Percentiles rank a stretch among this genome's conserved stretches.
phyloP scores from a whole-genome alignment of 768 basidiomycete genomes.

The Macrolepiota dolichaula region DNA sequence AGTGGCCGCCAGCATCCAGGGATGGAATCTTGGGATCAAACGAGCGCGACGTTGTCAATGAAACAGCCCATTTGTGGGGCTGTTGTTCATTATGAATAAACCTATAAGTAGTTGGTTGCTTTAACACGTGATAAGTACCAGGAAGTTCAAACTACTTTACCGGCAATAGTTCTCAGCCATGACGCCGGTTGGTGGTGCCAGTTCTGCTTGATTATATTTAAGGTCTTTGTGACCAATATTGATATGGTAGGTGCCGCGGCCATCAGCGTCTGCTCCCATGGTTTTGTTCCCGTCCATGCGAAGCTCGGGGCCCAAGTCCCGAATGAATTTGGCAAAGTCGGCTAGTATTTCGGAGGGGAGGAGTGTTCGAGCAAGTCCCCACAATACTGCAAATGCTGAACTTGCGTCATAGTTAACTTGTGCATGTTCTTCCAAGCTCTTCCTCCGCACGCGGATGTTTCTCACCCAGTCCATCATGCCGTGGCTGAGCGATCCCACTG shows the following conservation, averaged over 20 bases:
- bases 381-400: neutral
- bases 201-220: neutral
- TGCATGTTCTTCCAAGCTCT: neutral
- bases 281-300: neutral
- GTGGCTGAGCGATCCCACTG: neutral
- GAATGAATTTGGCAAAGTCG: neutral
- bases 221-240: neutral
- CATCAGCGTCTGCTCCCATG: neutral
- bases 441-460: neutral
- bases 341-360: neutral
- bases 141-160: neutral
- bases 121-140: neutral
- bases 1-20: neutral
- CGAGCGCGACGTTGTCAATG: neutral
- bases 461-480: neutral
- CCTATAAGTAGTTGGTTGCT: neutral
- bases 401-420: neutral
- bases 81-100: neutral
- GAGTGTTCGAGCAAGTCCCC: neutral
- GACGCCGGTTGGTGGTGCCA: neutral
- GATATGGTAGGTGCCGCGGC: neutral
- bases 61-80: neutral
- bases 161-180: neutral
- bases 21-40: slow-evolving; percentile 19
- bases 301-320: neutral